Conservation (phyloP, 257 asterid species). For the Ligustrum vulgare region DNA sequence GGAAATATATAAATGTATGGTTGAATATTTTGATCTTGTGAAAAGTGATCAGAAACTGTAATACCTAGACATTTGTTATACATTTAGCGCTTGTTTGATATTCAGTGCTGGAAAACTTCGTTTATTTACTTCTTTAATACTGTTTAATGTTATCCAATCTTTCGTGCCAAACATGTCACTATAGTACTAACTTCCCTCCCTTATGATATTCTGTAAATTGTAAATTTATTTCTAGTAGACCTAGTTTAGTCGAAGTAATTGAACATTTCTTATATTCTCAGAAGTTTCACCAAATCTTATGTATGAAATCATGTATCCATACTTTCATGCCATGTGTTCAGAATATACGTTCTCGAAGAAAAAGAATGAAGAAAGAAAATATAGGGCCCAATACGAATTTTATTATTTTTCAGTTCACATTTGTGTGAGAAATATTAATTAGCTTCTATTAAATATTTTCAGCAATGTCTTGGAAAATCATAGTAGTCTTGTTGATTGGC, state of each 20-base stretch:
- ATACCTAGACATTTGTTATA: neutral
- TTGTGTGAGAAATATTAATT: neutral
- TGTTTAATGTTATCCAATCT: no score
- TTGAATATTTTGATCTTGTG: neutral
- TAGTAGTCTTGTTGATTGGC: conserved; percentile 47
- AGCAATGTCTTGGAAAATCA: conserved; percentile 54
- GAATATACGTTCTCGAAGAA: neutral
- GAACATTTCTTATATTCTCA: neutral
- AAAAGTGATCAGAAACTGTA: neutral
- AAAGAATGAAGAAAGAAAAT: neutral
- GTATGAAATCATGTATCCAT: neutral
- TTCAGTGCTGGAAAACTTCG: no score
- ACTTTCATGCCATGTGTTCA: neutral
- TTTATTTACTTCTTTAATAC: no score
- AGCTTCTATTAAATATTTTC: conserved; percentile 16
- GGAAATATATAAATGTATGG: neutral
- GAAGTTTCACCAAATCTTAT: neutral
- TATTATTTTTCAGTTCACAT: neutral
- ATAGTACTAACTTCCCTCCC: no score
- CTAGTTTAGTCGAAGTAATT: neutral
- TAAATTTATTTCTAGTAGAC: neutral
- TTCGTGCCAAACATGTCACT: no score
- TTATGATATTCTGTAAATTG: no score
- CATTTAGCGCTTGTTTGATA: neutral
- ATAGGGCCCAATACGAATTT: neutral